Evolutionary conservation across 2,329 filamentous ascomycete genomes (phyloP).

Genomic region (Metarhizium robertsii): DNA sequence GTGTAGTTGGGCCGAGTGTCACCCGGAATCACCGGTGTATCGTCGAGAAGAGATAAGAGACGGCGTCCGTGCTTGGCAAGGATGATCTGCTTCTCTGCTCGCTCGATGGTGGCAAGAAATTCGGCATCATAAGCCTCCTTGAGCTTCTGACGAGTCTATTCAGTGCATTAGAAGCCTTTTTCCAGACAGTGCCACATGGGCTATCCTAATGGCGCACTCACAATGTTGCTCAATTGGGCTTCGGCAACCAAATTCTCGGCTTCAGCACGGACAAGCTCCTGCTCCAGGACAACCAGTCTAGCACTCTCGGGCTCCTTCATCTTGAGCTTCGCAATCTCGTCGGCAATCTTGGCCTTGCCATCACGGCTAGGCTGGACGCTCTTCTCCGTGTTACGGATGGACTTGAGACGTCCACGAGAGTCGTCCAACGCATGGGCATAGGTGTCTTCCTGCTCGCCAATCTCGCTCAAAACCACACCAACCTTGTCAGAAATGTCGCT

Average conservation of each 20-base stretch:
- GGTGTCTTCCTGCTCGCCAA: constrained; percentile 85
- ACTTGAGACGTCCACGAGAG: constrained; percentile 72
- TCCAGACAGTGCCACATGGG: background rate
- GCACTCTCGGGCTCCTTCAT: constrained; percentile 82
- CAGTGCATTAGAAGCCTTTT: background rate
- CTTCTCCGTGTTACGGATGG: constrained; percentile 90
- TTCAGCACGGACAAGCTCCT: constrained; percentile 92
- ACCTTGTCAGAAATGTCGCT: constrained; percentile 93
- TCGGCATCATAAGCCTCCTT: constrained; percentile 90
- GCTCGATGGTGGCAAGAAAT: constrained; percentile 85
- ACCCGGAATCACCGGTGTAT: constrained; percentile 81
- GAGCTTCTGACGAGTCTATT: constrained; percentile 83
- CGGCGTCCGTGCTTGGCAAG: constrained; percentile 84
- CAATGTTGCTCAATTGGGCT: constrained; percentile 90
- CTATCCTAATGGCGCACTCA: constrained; percentile 33
- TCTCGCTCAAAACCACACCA: constrained; percentile 81
- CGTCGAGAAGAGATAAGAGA: constrained; percentile 77
- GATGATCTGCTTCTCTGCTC: constrained; percentile 93
- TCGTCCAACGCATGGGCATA: constrained; percentile 87
- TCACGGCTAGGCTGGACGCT: constrained; percentile 90
- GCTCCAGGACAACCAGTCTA: constrained; percentile 76
- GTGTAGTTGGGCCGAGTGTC: constrained; percentile 64
- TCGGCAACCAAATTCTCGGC: constrained; percentile 94
- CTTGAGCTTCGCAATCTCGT: constrained; percentile 89
- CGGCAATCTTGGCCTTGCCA: constrained; percentile 75